Percentiles rank a stretch among this genome's conserved stretches.
Evolutionary conservation across 1,284 basidiomycete genomes (phyloP).

Genomic region (Anthracocystis walkeri): DNA sequence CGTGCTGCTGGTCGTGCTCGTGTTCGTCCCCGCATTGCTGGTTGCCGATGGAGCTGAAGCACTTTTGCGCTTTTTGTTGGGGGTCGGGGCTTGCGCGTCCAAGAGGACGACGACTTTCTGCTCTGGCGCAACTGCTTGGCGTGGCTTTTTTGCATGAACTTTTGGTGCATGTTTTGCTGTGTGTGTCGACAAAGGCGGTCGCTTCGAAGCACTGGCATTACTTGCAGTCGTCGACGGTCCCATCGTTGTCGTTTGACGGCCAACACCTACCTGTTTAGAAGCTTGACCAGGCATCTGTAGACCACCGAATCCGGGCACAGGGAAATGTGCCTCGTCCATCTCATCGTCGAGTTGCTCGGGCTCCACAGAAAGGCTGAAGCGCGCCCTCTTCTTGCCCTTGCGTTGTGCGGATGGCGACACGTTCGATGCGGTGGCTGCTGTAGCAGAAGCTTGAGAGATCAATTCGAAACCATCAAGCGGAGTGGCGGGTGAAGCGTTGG

Average conservation of each 20-base stretch:
- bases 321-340: constrained; percentile 39
- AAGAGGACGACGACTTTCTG: no score
- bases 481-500: constrained; percentile 4
- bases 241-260: not conserved
- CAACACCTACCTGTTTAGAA: not conserved
- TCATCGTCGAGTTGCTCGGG: constrained; percentile 45
- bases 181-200: no score
- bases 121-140: not conserved
- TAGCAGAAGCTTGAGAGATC: constrained; percentile 10
- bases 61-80: constrained; percentile 8
- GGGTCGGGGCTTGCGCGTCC: no score
- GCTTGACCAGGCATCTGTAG: not conserved
- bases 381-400: constrained; percentile 18
- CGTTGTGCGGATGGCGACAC: constrained; percentile 12
- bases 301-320: constrained; percentile 39
- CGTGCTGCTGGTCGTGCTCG: not conserved
- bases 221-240: no score
- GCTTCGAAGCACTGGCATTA: not conserved
- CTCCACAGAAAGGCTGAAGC: constrained; percentile 26
- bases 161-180: no score
- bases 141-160: not conserved
- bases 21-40: constrained; percentile 2
- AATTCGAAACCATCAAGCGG: constrained; percentile 9
- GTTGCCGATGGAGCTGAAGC: not conserved
- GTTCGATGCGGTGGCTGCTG: not conserved